Evolutionary conservation across 805 yeast genomes (phyloP).

Genomic region (Candida jianshihensis): DNA sequence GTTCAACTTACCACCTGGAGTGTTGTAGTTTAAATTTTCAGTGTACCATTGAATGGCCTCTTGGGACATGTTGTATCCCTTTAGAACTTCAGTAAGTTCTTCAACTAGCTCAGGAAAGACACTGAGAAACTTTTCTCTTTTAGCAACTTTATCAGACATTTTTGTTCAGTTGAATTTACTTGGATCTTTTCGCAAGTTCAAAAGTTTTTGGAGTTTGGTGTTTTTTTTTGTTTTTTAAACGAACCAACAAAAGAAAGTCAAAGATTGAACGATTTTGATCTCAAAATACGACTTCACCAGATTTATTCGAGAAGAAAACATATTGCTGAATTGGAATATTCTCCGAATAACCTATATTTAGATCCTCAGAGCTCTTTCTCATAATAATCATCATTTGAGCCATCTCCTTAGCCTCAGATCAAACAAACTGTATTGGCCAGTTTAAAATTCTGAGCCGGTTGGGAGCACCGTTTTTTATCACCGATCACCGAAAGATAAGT

Average conservation of each 20-base stretch:
- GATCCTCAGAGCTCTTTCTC: no score
- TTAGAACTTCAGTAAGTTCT: slow-evolving; percentile 60
- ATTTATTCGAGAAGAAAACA: no score
- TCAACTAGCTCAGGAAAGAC: slow-evolving; percentile 73
- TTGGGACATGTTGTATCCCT: slow-evolving; percentile 69
- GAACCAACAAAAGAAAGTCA: slow-evolving; percentile 14
- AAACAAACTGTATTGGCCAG: no score
- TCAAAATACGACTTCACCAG: no score
- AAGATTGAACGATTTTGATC: slow-evolving; percentile 43
- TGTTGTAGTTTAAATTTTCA: slow-evolving; percentile 68
- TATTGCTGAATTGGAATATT: no score
- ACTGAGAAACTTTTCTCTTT: slow-evolving; percentile 50
- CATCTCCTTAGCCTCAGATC: no score
- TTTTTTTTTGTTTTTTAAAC: neutral
- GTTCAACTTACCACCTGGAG: slow-evolving; percentile 95
- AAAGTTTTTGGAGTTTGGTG: neutral
- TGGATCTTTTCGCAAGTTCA: neutral
- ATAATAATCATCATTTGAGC: no score
- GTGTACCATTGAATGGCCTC: slow-evolving; percentile 86
- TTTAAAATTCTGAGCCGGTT: no score
- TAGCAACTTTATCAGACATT: slow-evolving; percentile 20
- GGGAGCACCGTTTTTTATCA: no score
- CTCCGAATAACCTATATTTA: no score
- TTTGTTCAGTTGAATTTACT: neutral
- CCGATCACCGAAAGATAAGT: no score